Evolutionary conservation across 2,329 filamentous ascomycete species (phyloP), one percentile per base, ranked within the genome.

Genomic region (Xylaria arbuscula): DNA sequence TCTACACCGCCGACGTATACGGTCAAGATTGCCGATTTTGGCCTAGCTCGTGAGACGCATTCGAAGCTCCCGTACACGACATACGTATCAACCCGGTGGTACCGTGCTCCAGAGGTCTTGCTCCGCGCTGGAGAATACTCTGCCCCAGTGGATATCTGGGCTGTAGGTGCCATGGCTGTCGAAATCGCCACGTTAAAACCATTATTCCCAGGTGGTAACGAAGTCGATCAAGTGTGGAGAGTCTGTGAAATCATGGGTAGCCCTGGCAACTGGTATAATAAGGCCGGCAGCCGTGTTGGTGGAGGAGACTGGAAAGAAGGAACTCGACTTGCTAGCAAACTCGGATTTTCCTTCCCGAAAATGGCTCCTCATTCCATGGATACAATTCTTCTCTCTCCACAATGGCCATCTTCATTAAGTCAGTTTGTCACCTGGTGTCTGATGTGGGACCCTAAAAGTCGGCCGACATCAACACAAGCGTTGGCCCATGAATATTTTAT

Each of bases 231-330:
- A 80, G 96, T 99, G 1, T 99, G 96, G 96, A 91, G 96, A 74
- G 93, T 99, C 0, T 99, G 96, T 78, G 96, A 99, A 80, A 97
- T 99, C 67, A 99, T 99, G 96, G 96, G 96, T 58, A 98, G 95
- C 82, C 96, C 96, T 2, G 96, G 96, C 53, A 95, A 95, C 82
- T 99, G 96, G 96, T 96, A 97, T 79, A 97, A 93, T 85, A 98
- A 98, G 81, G 86, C 92, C 5, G 94, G 94, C 28, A 85, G 86
- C 32, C 92, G 91, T 72, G 93, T 99, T 34, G 96, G 96, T 64
- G 96, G 96, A 77, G 96, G 96, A 76, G 96, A 99, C 74, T 99
- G 96, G 96, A 93, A 94, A 76, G 96, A 99, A 67, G 96, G 96
- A 66, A 94, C 94, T 54, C 89, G 93, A 70, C 85, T 99, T 67